These are phyloP conservation scores for Tillandsia fasciculata DNA, from an alignment of 176 grass and related monocot species.

Conservation along the genomic window DNA sequence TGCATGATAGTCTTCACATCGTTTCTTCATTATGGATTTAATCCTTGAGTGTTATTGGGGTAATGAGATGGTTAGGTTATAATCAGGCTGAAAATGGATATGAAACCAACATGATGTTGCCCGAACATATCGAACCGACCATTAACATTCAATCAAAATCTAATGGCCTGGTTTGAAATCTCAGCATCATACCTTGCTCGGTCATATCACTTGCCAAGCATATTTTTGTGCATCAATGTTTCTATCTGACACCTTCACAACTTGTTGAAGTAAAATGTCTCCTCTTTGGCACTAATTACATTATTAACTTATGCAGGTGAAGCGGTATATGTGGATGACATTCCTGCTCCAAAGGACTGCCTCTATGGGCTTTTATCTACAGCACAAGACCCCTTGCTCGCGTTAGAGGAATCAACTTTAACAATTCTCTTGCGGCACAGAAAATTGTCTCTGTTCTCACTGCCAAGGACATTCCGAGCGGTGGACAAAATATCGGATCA, in stretches of 20 bases:
- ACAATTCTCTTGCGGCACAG: conserved; percentile 44
- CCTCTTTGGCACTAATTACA: neutral
- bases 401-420: conserved; percentile 56
- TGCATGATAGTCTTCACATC: no score
- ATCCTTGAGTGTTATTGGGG: no score
- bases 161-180: no score
- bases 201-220: no score
- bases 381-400: conserved; percentile 54
- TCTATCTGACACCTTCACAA: neutral
- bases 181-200: no score
- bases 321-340: conserved; percentile 81
- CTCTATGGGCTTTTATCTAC: conserved; percentile 78
- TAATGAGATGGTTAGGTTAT: no score
- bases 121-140: no score
- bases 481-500: conserved; percentile 56
- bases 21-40: no score
- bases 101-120: no score
- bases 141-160: no score
- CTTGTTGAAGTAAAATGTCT: neutral
- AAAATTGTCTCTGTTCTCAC: conserved; percentile 50
- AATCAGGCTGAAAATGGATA: no score
- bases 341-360: conserved; percentile 58
- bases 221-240: no score
- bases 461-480: conserved; percentile 61
- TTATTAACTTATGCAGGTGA: conserved; percentile 41